Evolutionary conservation across 225 moss, liverwort and hornwort species (phyloP).

Genomic region (Physcomitrellopsis africana): DNA sequence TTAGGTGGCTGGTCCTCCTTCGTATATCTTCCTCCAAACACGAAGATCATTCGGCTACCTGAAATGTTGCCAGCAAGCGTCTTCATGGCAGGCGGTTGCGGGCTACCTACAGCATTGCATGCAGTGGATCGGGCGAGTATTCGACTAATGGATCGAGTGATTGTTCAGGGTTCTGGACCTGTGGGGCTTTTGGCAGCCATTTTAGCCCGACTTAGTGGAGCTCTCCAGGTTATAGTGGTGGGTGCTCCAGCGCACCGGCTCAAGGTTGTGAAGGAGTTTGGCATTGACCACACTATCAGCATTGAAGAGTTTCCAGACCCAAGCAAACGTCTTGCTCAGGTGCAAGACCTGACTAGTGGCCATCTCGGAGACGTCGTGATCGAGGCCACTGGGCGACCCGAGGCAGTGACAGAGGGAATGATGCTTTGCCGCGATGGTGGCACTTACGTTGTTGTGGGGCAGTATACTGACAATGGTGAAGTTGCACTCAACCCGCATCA

Average conservation of each 20-base stretch:
- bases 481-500: conserved; percentile 75
- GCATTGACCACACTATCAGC: conserved; percentile 67
- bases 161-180: conserved; percentile 80
- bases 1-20: conserved; percentile 83
- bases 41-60: conserved; percentile 74
- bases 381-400: conserved; percentile 79
- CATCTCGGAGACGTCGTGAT: conserved; percentile 74
- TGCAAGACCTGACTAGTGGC: conserved; percentile 53
- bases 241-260: conserved; percentile 85
- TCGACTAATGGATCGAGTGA: conserved; percentile 78
- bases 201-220: conserved; percentile 74
- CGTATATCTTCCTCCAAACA: conserved; percentile 76
- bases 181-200: conserved; percentile 83
- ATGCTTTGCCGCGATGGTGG: conserved; percentile 73
- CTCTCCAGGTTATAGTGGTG: conserved; percentile 77
- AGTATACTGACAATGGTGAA: conserved; percentile 83
- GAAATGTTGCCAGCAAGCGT: conserved; percentile 55
- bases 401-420: conserved; percentile 80
- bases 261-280: conserved; percentile 72
- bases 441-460: conserved; percentile 74
- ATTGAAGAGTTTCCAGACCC: conserved; percentile 61
- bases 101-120: conserved; percentile 82
- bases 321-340: conserved; percentile 38
- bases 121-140: conserved; percentile 80
- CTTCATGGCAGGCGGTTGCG: conserved; percentile 87